Evolutionary conservation across 2,329 filamentous ascomycete species (phyloP).

Genomic region (Pseudopyrenochaeta lycopersici): DNA sequence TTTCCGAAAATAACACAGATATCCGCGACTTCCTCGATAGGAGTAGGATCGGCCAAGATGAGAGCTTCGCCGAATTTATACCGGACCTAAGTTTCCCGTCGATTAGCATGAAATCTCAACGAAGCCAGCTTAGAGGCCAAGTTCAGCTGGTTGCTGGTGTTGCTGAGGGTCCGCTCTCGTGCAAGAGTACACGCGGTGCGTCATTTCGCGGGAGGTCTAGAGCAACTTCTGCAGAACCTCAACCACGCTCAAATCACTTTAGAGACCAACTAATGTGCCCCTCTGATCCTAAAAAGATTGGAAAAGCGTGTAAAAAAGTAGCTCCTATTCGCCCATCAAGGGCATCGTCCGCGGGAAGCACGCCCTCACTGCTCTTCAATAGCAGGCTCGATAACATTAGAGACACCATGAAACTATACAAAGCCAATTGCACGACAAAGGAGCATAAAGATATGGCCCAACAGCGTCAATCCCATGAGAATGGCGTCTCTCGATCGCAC

Average conservation of each 20-base stretch:
- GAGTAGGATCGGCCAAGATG: background rate
- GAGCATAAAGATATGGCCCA: background rate
- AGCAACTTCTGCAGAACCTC: constrained; percentile 4
- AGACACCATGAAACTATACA: no score
- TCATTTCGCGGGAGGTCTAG: background rate
- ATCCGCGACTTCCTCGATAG: constrained; percentile 36
- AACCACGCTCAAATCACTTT: background rate
- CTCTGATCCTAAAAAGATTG: background rate
- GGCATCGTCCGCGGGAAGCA: background rate
- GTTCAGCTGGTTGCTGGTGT: background rate
- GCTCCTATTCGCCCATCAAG: background rate
- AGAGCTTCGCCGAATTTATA: background rate
- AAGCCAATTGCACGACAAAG: no score
- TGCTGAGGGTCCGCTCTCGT: background rate
- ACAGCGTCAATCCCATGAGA: background rate
- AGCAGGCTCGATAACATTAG: no score
- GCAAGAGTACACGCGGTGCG: background rate
- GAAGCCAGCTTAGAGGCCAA: background rate
- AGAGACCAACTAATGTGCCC: background rate
- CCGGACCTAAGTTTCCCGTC: constrained; percentile 11
- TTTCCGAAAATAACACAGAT: constrained; percentile 28
- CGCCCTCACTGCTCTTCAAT: background rate
- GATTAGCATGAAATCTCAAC: constrained; percentile 7
- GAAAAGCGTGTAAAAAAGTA: constrained; percentile 1
- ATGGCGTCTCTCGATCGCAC: background rate